Evolutionary conservation across 2,329 filamentous ascomycete species (phyloP), one percentile per base, ranked within the genome.

Genomic region (Hymenoscyphus fraxineus): DNA sequence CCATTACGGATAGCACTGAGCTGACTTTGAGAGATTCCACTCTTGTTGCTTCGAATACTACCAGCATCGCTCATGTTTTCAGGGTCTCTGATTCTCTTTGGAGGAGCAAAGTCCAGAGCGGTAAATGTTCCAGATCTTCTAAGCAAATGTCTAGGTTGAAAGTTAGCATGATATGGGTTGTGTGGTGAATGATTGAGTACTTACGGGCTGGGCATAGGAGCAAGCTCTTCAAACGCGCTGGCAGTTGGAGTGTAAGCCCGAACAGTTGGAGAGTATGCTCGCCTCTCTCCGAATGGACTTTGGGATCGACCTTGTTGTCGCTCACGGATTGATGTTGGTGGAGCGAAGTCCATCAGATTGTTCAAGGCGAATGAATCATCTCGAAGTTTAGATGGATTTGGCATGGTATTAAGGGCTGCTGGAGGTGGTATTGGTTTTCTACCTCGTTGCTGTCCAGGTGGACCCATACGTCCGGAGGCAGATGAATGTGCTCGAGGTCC

Each of bases 141-240:
- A 60, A 95, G 82, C 73, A 86, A 72, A 75, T 93, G 88, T 51
- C 88, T 90, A 67, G 22, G n/a, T 2, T 1, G 0, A 16, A 19
- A 41, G 69, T 78, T 74, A 80, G 76, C 44, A 58, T 16, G 51
- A 5, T 10, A 47, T 57, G 51, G 13, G 35, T 22, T 15, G 13
- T 15, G 41, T 19, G 56, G 27, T 10, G 38, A 12, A 39, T n/a
- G 31, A 4, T 62, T 12, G 12, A 56, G 40, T 67, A 90, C 91
- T 90, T 87, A 94, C 86, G 95, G 93, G 83, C 93, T 97, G 44
- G 95, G 95, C 68, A 99, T 87, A 9, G 85, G 83, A 13, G 89
- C 79, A 67, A 98, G 87, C 65, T 98, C 94, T 64, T 98, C 94
- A 77, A 93, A 97, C 5, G 93, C 84, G 65, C 89, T 92, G 31